Base-by-base conservation (phyloP, 2,329 filamentous ascomycete species). In the Helicocarpus griseus region DNA sequence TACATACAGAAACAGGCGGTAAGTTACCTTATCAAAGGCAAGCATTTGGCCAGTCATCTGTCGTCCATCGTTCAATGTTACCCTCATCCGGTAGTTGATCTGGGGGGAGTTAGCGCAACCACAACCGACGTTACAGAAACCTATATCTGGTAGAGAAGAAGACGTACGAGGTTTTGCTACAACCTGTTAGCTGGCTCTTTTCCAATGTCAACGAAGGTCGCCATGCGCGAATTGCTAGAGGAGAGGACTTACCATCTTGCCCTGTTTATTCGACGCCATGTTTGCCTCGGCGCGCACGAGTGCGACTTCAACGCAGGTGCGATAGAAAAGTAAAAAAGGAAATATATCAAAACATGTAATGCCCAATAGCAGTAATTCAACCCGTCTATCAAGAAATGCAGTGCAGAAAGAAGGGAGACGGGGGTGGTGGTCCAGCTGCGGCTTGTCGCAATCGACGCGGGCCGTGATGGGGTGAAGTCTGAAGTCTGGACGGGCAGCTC, bases 81-180 rank as follows among this genome's bases (percentile, higher is more conserved):
- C 86, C 68, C 91, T 86, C 90, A 98, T 97, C 73, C 91, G 89
- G 79, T 95, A 97, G 77, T 98, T 97, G 80, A 98, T 95, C 93
- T 50, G 39, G 38, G 2, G 13, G 26, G 1, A 11, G 36, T 50
- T 40, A 40, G 36, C 48, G 36, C 38, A 35, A 35, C 19, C 36
- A 24, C 11, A 22, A 35, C 28, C n/a, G 14, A 26, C 4, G 41
- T 21, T 21, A 11, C 29, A 31, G 21, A 24, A 26, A 19, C 17
- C 46, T 31, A 43, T 40, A 47, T 44, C 28, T 11, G 19, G 22
- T 8, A 8, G 22, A 24, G 35, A 47, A 43, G 53, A 17, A 58
- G 54, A 73, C 78, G 74, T 77, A 83, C 80, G 67, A 82, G 75
- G 67, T 82, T 82, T 80, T 80, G 76, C 81, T 83, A 72, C 14